These are phyloP conservation scores for Gynandropsis gynandra DNA, from an alignment of 345 rosid genomes.

Conservation along the genomic window DNA sequence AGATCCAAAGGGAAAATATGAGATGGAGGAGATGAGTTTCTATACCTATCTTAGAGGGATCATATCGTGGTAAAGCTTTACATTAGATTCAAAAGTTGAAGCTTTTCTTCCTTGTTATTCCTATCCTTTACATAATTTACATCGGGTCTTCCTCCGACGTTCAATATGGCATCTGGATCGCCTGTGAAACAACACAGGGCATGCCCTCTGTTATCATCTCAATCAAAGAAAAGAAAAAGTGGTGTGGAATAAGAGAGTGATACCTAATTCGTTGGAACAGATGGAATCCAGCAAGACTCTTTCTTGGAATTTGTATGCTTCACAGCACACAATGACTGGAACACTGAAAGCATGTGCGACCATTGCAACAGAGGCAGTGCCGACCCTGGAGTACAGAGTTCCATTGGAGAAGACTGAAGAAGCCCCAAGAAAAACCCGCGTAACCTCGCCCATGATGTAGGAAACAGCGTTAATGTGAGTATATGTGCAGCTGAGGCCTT, in stretches of 20 bases:
- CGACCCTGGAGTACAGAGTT: slow-evolving; percentile 66
- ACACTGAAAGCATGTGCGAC: slow-evolving; percentile 62
- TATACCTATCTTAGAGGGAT: not conserved
- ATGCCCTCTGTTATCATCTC: not conserved
- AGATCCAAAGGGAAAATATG: not conserved
- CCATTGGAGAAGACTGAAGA: slow-evolving; percentile 73
- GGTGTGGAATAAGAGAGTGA: not conserved
- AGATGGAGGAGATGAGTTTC: not conserved
- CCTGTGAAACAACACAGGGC: slow-evolving; percentile 31
- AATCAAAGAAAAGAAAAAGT: not conserved
- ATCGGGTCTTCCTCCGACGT: slow-evolving; percentile 36
- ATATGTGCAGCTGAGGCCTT: slow-evolving; percentile 60
- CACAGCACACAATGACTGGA: slow-evolving; percentile 73
- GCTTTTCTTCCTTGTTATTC: slow-evolving; percentile 34
- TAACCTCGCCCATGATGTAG: slow-evolving; percentile 65
- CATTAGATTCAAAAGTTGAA: slow-evolving; percentile 61
- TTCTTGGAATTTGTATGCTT: slow-evolving; percentile 83
- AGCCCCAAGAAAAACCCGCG: slow-evolving; percentile 64
- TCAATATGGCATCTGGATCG: slow-evolving; percentile 49
- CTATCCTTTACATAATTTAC: slow-evolving; percentile 33
- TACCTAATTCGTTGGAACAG: slow-evolving; percentile 77
- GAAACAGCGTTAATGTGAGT: slow-evolving; percentile 72
- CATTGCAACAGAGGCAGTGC: slow-evolving; percentile 73
- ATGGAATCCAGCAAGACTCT: slow-evolving; percentile 80
- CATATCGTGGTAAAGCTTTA: slow-evolving; percentile 25